phyloP scores from a whole-genome alignment of 1,284 basidiomycete species.

The Boletellus deceptivus region DNA sequence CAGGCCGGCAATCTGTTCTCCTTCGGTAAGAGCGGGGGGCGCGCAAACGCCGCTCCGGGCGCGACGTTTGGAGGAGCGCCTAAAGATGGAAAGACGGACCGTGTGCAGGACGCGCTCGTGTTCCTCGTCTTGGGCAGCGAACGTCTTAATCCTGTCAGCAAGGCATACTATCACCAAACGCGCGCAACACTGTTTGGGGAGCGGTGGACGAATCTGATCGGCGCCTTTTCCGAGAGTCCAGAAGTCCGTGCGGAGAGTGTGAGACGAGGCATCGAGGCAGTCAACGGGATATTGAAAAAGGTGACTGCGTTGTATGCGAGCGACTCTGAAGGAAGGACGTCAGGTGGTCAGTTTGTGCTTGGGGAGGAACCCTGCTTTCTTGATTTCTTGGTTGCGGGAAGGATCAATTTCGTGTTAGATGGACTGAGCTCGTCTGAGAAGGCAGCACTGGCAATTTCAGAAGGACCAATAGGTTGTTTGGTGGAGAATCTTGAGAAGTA shows the following conservation, averaged over 20 bases:
- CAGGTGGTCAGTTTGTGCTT: slow-evolving; percentile 10
- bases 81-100: too few species aligned
- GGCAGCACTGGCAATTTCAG: slow-evolving; percentile 7
- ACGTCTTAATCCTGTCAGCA: slow-evolving; percentile 22
- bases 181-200: slow-evolving; percentile 14
- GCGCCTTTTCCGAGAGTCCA: neutral
- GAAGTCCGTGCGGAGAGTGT: slow-evolving; percentile 13
- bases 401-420: slow-evolving; percentile 15
- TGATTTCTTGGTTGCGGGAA: slow-evolving; percentile 24
- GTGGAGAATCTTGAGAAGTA: slow-evolving; percentile 18
- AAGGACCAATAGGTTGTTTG: slow-evolving; percentile 14
- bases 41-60: too few species aligned
- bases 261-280: slow-evolving; percentile 10
- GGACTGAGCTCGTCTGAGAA: slow-evolving; percentile 11
- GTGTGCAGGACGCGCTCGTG: slow-evolving; percentile 5
- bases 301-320: slow-evolving; percentile 11
- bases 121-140: slow-evolving; percentile 15
- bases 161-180: slow-evolving; percentile 19
- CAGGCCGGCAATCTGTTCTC: slow-evolving; percentile 1
- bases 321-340: neutral
- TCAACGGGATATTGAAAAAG: slow-evolving; percentile 1
- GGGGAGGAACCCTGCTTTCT: slow-evolving; percentile 21
- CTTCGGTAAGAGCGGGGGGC: neutral
- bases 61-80: neutral
- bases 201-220: slow-evolving; percentile 16